Evolutionary conservation across 192 early-diverging fungal species (phyloP), one percentile per base, ranked within the genome.

Genomic region (Kappamyces sp.): DNA sequence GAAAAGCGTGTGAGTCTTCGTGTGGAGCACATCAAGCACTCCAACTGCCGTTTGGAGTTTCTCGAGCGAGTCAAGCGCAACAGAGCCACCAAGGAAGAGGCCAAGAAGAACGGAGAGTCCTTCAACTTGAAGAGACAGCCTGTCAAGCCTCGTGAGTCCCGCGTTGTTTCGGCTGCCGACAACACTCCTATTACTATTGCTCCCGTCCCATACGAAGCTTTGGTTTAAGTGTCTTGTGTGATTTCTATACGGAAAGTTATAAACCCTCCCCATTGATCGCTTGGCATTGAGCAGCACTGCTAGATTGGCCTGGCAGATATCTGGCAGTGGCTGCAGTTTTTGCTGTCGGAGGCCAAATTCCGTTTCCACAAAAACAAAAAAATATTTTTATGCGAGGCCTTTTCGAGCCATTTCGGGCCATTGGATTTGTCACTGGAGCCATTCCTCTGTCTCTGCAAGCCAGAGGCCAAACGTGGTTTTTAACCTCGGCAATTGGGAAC

Each of bases 1-100:
- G 94, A 95, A 82, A 99, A 99, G 91, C 84, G 93, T 57, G 83
- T 99, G 79, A 97, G 96, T 82, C 71, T 99, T 76, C 89, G 94
- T 69, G 74, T 99, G 72, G 96, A 99, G 83, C 96, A 99, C 84
- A 81, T 99, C 76, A 92, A 87, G 84, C 94, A 99, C 90, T 99
- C 96, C 78, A 94, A 94, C 84, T 96, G 94, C 85, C 90, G 96
- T 73, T 80, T 88, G 65, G 92, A 95, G 66, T 99, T 99, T 85
- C 80, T 97, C 78, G 81, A 86, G 43, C 89, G 96, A 72, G 94
- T 97, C 71, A 94, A 94, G 86, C 84, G 88, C 68, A 99, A 96
- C 82, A 88, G 87, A 32, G 81, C 77, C 49, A 76, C 77, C 66
- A 84, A 86, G 81, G 78, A 84, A 69, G 88, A 89, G 49, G 91